Evolutionary conservation across 768 basidiomycete species (phyloP), one percentile per base, ranked within the genome.

Genomic region (Kwoniella botswanensis): DNA sequence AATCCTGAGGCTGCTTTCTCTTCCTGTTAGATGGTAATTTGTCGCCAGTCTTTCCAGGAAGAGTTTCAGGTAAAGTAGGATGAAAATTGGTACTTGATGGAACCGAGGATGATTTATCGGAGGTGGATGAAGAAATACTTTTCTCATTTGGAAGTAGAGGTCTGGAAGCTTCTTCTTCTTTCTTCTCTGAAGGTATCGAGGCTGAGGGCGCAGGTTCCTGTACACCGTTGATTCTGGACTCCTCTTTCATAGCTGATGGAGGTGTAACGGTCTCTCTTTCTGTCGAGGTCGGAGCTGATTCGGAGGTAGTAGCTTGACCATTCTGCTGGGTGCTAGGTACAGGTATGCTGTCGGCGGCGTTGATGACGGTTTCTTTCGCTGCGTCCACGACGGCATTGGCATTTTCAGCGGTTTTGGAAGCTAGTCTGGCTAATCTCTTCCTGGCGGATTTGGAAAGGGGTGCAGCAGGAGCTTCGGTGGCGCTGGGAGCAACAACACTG

Each of bases 1-100:
- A 81, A 62, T 81, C 79, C 52, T 72, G 67, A 22, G 79, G 79
- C 1, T 71, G 73, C 58, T 79, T 79, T 5, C 79, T 73, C 52
- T 81, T 81, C 10, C 79, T 46, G 43, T 81, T 79, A n/a, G 74
- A 67, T 5, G 77, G 76, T 1, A 80, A 62, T 6, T 69, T 64
- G 24, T 74, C 65, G 1, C 63, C 67, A 4, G 57, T 65, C 1
- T 71, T 74, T 26, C 66, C 64, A 59, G 79, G 79, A 3, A 80
- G 65, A 24, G 70, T 63, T 6, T 68, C 62, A 21, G 79, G 79
- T 7, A 80, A 71, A 10, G 66, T 35, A 17, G 79, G 79, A 26
- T 65, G 50, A 60, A 80, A 80, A 11, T 67, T 56, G 1, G 71
- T 74, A 15, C 55, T 55, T 12, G 53, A 62, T 58, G 71, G 68